A percentile compares a stretch with the other conserved stretches of the same genome.
Evolutionary conservation across 306 rosid genomes (phyloP).

Genomic region (Cucurbita ficifolia): DNA sequence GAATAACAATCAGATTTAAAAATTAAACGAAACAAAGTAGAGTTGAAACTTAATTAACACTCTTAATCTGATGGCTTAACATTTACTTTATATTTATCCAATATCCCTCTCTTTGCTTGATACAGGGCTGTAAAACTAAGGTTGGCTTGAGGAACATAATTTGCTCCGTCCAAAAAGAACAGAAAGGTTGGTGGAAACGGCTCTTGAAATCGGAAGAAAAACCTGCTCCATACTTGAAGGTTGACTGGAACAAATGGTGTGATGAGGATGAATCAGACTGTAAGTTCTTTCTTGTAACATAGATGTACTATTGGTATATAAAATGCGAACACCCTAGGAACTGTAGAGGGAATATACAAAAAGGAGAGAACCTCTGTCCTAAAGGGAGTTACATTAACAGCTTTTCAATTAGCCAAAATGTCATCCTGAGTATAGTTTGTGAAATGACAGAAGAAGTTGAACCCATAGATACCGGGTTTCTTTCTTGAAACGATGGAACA

Average conservation of each 20-base stretch:
- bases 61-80: not conserved
- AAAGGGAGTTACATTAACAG: not conserved
- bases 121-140: constrained; percentile 55
- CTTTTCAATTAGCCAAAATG: not conserved
- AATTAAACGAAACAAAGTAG: not conserved
- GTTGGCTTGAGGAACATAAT: constrained; percentile 60
- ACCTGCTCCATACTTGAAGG: constrained; percentile 77
- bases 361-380: not conserved
- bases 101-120: constrained; percentile 6
- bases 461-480: not conserved
- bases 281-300: constrained; percentile 17
- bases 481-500: not conserved
- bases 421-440: not conserved
- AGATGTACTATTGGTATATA: not conserved
- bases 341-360: not conserved
- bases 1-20: not conserved
- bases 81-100: not conserved
- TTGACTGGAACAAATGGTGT: constrained; percentile 84
- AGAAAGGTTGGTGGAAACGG: constrained; percentile 78
- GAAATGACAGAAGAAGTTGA: not conserved
- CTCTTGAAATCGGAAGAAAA: constrained; percentile 62
- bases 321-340: not conserved
- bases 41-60: not conserved
- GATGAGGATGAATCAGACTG: constrained; percentile 55
- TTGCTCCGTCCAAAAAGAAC: constrained; percentile 59